Base-by-base conservation (phyloP, 129 eudicot species). In the Chrysanthemum lavandulifolium region DNA sequence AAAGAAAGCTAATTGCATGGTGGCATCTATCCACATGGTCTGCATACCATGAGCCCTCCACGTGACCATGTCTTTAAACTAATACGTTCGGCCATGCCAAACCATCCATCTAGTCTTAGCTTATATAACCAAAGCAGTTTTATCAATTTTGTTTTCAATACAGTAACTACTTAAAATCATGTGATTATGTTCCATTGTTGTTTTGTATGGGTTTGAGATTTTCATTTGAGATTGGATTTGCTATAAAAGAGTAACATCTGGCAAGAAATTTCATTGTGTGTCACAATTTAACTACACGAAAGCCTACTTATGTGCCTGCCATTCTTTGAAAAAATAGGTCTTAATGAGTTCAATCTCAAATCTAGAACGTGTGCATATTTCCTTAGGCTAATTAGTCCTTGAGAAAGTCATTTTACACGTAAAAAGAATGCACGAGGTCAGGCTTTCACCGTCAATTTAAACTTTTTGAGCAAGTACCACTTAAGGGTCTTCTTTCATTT, bases 21-120 rank as follows among this genome's bases (percentile, higher is more conserved):
- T 67, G 80, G 74, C 81, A 61, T 69, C 68, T 21, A 69, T 18
- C 64, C 81, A 77, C 57, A 69, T 69, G 81, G 76, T 65, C 52
- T 69, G 79, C 65, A 65, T 75, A 57, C 67, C 72, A 75, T 31
- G 70, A 51, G 52, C 51, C 65, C 69, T 52, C 76, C 76, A 52
- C 81, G 61, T 77, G 81, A 69, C 29, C 76, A 77, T 69, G 65
- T 77, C 76, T 69, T 77, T 61, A 51, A 61, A 52, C 71, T 19
- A 49, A 19, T 68, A 77, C 21, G 71, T 69, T 69, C 51, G 76
- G 71, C 36, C 57, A 52, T 69, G 65, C 81, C 76, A 51, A 77
- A 59, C 68, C 58, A 67, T 76, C 60, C 43, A 68, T 68, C 40
- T 56, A 25, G 69, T 50, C 65, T 31, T 68, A 68, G 31, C 52